Percentiles rank a stretch among this genome's conserved stretches.
phyloP scores from a whole-genome alignment of 441 rosid species.

The Gossypium laxum region DNA sequence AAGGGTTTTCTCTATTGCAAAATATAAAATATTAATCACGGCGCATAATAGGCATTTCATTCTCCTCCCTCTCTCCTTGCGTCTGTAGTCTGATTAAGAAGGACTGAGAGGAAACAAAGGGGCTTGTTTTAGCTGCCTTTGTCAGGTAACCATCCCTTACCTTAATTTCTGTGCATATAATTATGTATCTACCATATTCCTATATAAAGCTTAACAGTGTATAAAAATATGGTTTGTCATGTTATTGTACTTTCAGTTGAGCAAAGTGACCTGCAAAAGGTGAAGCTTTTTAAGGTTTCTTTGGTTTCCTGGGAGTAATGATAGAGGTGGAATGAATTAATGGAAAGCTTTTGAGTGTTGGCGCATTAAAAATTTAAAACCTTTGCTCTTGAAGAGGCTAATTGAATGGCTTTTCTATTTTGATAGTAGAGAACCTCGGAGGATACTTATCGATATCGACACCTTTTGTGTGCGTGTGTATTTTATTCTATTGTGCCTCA shows the following conservation, averaged over 20 bases:
- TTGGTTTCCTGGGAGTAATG: not conserved
- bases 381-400: conserved; percentile 1
- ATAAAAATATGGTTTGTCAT: not conserved
- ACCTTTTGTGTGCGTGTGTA: not conserved
- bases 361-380: not conserved
- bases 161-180: not conserved
- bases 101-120: not conserved
- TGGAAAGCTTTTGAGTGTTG: not conserved
- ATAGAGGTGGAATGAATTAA: not conserved
- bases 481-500: not conserved
- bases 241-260: not conserved
- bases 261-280: not conserved
- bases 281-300: not conserved
- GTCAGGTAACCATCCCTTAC: not conserved
- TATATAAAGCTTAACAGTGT: not conserved
- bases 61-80: not conserved
- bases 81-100: not conserved
- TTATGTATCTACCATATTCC: not conserved
- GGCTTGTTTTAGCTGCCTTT: not conserved
- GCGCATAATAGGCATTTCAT: not conserved
- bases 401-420: conserved; percentile 1
- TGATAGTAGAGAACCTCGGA: not conserved
- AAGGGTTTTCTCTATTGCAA: not conserved
- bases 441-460: not conserved
- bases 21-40: not conserved